phyloP scores from a whole-genome alignment of 1,284 basidiomycete genomes.

The Pascua sp. region DNA sequence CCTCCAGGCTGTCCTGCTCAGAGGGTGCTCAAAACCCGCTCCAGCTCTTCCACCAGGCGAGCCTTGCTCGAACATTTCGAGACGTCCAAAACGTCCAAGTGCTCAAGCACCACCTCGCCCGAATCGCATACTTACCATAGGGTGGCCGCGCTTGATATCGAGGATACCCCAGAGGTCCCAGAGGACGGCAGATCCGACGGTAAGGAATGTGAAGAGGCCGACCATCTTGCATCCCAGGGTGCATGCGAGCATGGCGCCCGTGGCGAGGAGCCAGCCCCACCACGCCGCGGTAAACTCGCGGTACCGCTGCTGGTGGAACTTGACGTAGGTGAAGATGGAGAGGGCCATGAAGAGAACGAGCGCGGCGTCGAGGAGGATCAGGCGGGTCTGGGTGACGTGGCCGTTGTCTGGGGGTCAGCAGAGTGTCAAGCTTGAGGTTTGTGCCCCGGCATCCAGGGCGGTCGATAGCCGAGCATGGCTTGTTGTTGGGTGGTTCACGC shows the following conservation, averaged over 20 bases:
- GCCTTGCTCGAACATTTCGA: too few relatives aligned
- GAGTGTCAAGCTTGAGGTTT: not conserved
- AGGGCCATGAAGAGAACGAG: constrained; percentile 94
- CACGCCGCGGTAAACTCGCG: constrained; percentile 80
- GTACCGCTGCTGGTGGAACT: constrained; percentile 93
- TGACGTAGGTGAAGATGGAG: constrained; percentile 90
- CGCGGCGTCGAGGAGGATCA: constrained; percentile 92
- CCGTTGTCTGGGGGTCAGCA: constrained; percentile 70
- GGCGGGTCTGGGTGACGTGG: constrained; percentile 88
- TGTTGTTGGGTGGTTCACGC: too few relatives aligned
- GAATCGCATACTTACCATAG: constrained; percentile 61
- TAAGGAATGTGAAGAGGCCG: constrained; percentile 84
- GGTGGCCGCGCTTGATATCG: constrained; percentile 71
- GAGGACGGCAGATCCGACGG: constrained; percentile 84
- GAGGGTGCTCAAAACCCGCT: too few relatives aligned
- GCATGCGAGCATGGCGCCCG: constrained; percentile 89
- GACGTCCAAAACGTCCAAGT: not conserved
- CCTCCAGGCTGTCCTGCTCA: too few relatives aligned
- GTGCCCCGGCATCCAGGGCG: too few relatives aligned
- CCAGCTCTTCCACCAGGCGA: too few relatives aligned
- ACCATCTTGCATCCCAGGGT: constrained; percentile 99
- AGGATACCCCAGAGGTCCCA: constrained; percentile 94
- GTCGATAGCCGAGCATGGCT: not conserved
- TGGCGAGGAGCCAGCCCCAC: constrained; percentile 92
- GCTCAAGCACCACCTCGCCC: too few relatives aligned